Evolutionary conservation across 1,139 yeast species (phyloP).

Genomic region (Pichia inconspicua): DNA sequence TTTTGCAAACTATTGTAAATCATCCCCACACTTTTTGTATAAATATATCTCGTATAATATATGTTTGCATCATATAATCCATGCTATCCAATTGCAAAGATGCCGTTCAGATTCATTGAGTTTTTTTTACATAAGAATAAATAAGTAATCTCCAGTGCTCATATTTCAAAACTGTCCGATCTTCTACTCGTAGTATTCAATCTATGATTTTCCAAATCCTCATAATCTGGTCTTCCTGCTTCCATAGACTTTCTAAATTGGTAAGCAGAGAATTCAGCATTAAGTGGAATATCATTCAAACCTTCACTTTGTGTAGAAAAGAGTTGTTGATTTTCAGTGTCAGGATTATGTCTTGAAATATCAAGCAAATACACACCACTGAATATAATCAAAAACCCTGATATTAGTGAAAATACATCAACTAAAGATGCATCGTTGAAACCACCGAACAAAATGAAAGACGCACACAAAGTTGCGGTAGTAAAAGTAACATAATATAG

Average conservation of each 20-base stretch:
- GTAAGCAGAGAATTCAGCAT: slow-evolving; percentile 74
- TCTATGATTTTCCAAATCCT: slow-evolving; percentile 26
- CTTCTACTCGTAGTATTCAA: slow-evolving; percentile 53
- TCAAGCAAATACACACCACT: slow-evolving; percentile 81
- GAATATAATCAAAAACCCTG: slow-evolving; percentile 82
- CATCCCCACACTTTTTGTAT: neutral
- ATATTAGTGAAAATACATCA: slow-evolving; percentile 74
- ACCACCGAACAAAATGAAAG: slow-evolving; percentile 79
- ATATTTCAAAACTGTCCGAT: slow-evolving; percentile 52
- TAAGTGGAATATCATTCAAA: slow-evolving; percentile 72
- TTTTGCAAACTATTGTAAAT: neutral
- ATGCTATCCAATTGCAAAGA: neutral
- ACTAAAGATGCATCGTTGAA: slow-evolving; percentile 79
- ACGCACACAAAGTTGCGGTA: slow-evolving; percentile 78
- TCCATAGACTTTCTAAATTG: slow-evolving; percentile 61
- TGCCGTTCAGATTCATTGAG: neutral
- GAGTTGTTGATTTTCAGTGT: slow-evolving; percentile 32
- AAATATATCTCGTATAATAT: neutral
- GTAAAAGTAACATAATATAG: slow-evolving; percentile 87
- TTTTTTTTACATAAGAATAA: too few relatives aligned
- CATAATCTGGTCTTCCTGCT: slow-evolving; percentile 37
- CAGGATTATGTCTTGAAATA: slow-evolving; percentile 62
- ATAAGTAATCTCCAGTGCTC: neutral
- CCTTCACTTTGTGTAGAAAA: slow-evolving; percentile 38
- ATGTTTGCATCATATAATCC: neutral